Base-by-base conservation (phyloP, 805 yeast genomes). In the Candida sonorensis region DNA sequence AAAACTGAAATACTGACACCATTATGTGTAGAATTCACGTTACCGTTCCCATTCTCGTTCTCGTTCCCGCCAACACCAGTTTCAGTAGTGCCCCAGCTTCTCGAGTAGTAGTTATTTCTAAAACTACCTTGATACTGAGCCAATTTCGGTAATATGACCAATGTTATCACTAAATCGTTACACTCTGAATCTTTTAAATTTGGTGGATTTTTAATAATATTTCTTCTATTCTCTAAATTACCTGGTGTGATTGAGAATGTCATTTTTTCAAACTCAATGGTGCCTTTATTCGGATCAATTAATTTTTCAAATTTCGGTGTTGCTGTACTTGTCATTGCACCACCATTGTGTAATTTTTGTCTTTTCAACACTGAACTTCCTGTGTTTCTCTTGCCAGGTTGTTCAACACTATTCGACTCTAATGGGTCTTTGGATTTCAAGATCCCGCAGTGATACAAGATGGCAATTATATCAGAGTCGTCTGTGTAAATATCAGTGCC, bases 401-500 rank as follows among this genome's bases (percentile, higher is more conserved):
- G n/a, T n/a, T n/a, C n/a, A n/a, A n/a, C n/a, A n/a, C n/a, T n/a
- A n/a, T n/a, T n/a, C n/a, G n/a, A n/a, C n/a, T n/a, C n/a, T 11
- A 46, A 35, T n/a, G 61, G 61, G 20, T 52, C 50, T 12, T 45
- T 52, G 10, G 66, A 52, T 33, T 68, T 55, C 35, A 78, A 64
- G 28, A 79, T 58, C 1, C 96, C 96, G 39, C 77, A 62, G 47
- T 92, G 97, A 40, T 75, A 70, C 31, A 90, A 59, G 0, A 78
- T 81, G 5, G 83, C 66, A 23, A 90, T 66, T 2, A 88, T 61
- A 54, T 90, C 95, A 1, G 95, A 81, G 55, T 90, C 98, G 56
- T 92, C 97, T 0, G 97, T 84, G 56, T 90, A 92, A 1, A 92
- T 65, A 27, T 88, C 95, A 2, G 88, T 72, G 2, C 98, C 98